Evolutionary conservation across 441 rosid genomes (phyloP).

Genomic region (Erodium trifolium): DNA sequence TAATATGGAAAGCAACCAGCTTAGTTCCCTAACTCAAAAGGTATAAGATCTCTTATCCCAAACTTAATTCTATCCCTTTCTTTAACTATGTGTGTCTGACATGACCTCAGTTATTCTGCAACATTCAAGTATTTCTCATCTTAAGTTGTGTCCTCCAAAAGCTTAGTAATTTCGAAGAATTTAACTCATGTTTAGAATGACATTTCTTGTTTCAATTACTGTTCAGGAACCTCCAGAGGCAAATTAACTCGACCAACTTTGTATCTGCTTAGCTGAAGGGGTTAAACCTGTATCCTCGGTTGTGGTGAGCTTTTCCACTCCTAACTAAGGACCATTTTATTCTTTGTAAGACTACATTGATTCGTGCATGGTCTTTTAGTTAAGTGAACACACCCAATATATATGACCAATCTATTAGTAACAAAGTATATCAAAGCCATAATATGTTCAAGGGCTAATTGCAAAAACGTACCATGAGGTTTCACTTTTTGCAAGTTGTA

Average conservation of each 20-base stretch:
- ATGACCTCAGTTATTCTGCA: background rate
- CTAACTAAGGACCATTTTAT: background rate
- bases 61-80: background rate
- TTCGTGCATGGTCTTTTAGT: background rate
- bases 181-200: background rate
- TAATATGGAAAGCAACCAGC: constrained; percentile 57
- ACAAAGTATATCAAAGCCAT: background rate
- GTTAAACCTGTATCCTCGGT: background rate
- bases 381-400: background rate
- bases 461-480: no score
- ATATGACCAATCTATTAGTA: background rate
- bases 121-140: background rate
- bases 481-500: no score
- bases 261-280: constrained; percentile 6
- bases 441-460: background rate
- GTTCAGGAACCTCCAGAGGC: background rate
- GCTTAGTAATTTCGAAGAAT: background rate
- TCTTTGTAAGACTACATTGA: background rate
- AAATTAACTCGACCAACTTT: background rate
- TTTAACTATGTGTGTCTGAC: background rate
- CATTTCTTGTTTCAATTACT: background rate
- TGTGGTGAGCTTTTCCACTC: background rate
- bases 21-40: constrained; percentile 20
- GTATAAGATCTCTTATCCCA: background rate
- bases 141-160: background rate